Percentiles rank a stretch among this genome's conserved stretches.
phyloP scores from a whole-genome alignment of 2,329 filamentous ascomycete genomes.

The Hortaea sp. region DNA sequence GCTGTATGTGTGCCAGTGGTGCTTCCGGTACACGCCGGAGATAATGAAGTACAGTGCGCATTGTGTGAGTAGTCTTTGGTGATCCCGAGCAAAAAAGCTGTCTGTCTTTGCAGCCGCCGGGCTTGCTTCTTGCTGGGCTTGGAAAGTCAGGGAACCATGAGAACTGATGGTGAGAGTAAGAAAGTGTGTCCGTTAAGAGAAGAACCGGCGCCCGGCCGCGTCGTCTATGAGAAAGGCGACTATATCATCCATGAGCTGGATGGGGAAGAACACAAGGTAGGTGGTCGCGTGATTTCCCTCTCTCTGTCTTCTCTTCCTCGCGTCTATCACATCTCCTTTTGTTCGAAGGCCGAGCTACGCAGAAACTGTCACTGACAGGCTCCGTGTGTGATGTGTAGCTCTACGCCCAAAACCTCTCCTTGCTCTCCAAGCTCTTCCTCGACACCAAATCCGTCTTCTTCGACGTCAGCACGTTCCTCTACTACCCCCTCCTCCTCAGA shows the following conservation, averaged over 20 bases:
- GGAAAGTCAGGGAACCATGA: background rate
- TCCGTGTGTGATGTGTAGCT: conserved; percentile 33
- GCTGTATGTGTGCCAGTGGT: conserved; percentile 81
- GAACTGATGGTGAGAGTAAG: conserved; percentile 15
- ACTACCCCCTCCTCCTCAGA: conserved; percentile 73
- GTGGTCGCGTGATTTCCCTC: no score
- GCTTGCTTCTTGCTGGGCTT: conserved; percentile 8
- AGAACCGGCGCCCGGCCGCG: conserved; percentile 51
- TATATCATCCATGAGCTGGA: conserved; percentile 91
- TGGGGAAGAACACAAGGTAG: conserved; percentile 63
- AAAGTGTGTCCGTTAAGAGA: conserved; percentile 34
- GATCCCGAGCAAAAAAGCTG: background rate
- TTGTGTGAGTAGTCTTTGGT: conserved; percentile 24
- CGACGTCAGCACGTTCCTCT: conserved; percentile 87
- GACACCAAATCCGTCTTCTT: conserved; percentile 99
- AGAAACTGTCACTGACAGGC: background rate
- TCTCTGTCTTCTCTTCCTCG: no score
- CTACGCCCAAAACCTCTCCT: conserved; percentile 88
- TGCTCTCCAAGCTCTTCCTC: conserved; percentile 95
- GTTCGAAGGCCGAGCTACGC: background rate
- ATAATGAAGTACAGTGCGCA: conserved; percentile 39
- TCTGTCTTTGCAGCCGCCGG: background rate
- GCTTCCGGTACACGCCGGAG: conserved; percentile 79
- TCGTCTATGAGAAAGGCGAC: conserved; percentile 67
- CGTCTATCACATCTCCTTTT: background rate